Evolutionary conservation across 1,284 basidiomycete species (phyloP).

Genomic region (Phellopilus nigrolimitatus): DNA sequence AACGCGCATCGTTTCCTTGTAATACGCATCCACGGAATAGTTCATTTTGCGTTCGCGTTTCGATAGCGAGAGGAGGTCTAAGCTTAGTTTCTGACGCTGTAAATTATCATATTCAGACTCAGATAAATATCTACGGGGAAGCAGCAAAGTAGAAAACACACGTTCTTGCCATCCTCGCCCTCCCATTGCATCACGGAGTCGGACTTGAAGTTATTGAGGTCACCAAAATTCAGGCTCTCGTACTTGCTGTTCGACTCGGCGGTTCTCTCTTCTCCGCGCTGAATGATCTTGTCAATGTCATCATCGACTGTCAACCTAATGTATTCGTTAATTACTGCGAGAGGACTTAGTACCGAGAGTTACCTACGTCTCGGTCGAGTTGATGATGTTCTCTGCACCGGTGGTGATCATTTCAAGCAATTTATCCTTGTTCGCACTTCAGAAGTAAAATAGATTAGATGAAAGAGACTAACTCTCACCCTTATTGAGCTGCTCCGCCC

Average conservation of each 20-base stretch:
- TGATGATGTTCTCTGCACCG: conserved; percentile 97
- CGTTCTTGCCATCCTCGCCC: conserved; percentile 78
- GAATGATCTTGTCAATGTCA: conserved; percentile 94
- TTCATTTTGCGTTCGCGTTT: conserved; percentile 96
- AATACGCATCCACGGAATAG: conserved; percentile 92
- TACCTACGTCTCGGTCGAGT: conserved; percentile 58
- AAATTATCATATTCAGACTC: not conserved
- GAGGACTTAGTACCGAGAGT: not conserved
- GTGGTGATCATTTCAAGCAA: conserved; percentile 98
- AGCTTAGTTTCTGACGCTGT: conserved; percentile 66
- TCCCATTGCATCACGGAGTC: conserved; percentile 93
- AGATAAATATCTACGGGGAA: not conserved
- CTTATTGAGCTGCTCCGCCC: conserved; percentile 73
- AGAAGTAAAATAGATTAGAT: not conserved
- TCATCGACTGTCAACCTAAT: conserved; percentile 77
- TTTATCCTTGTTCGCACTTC: conserved; percentile 84
- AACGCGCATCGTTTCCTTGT: conserved; percentile 87
- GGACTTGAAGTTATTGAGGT: conserved; percentile 95
- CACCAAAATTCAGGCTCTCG: conserved; percentile 89
- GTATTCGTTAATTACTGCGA: conserved; percentile 6
- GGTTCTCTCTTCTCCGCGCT: conserved; percentile 89
- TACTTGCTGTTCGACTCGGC: conserved; percentile 90
- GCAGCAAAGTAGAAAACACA: conserved; percentile 17
- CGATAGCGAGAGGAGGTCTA: conserved; percentile 86
- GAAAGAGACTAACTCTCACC: conserved; percentile 35